Evolutionary conservation across 83 land plant genomes (phyloP).

Genomic region (Isoetes engelmannii): DNA sequence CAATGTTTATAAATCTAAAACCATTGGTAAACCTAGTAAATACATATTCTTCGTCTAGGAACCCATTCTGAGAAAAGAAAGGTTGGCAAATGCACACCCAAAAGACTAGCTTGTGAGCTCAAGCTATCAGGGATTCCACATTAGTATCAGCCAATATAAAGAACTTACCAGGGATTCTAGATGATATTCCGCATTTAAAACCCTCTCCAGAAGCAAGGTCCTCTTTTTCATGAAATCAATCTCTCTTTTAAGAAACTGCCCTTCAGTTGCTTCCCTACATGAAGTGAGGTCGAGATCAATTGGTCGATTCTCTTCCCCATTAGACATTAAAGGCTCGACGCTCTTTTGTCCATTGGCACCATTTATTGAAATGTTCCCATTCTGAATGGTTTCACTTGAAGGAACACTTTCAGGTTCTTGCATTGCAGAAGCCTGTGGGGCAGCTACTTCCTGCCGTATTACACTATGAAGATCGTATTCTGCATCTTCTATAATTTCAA

Average conservation of each 20-base stretch:
- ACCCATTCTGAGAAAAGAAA: no score
- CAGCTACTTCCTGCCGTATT: slow-evolving; percentile 52
- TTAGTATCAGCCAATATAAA: neutral
- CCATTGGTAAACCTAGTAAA: no score
- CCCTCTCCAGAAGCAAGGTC: slow-evolving; percentile 68
- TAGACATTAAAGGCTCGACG: no score
- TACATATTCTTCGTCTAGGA: no score
- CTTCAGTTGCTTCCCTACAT: slow-evolving; percentile 27
- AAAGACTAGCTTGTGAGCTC: slow-evolving; percentile 9
- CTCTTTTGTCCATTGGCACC: no score
- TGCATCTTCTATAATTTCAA: slow-evolving; percentile 70
- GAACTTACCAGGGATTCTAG: slow-evolving; percentile 51
- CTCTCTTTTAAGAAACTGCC: slow-evolving; percentile 62
- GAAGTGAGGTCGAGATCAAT: slow-evolving; percentile 11
- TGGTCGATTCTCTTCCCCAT: no score
- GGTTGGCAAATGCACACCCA: no score
- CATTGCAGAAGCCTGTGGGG: neutral
- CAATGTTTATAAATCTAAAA: no score
- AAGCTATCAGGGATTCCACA: neutral
- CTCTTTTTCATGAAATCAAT: slow-evolving; percentile 80
- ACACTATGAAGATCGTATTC: slow-evolving; percentile 45
- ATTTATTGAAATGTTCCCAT: no score
- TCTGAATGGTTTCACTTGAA: no score
- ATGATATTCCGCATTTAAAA: slow-evolving; percentile 61
- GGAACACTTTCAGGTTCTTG: slow-evolving; percentile 24